Evolutionary conservation across 2,329 filamentous ascomycete species (phyloP).

Genomic region (Ophiostoma sp.): DNA sequence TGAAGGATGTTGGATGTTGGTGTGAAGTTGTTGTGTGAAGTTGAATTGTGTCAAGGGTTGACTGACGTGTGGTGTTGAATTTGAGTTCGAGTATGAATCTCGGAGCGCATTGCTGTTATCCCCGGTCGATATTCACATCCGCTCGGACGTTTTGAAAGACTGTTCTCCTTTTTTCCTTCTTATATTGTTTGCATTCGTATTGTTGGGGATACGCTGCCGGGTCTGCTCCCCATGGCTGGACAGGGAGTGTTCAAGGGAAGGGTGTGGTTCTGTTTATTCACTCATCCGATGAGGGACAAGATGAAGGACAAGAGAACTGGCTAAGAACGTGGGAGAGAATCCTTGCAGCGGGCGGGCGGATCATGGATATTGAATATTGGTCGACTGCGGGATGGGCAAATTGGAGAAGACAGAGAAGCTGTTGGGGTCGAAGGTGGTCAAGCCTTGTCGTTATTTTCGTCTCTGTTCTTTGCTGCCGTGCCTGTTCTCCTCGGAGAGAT

Average conservation of each 20-base stretch:
- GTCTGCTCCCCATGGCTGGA: constrained; percentile 13
- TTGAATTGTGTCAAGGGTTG: neutral
- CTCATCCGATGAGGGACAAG: neutral
- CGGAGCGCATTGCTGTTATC: neutral
- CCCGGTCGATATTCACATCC: neutral
- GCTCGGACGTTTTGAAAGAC: neutral
- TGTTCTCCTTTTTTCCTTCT: neutral
- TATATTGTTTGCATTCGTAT: neutral
- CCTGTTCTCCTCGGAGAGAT: neutral
- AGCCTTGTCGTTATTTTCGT: neutral
- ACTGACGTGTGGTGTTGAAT: neutral
- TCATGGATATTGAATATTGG: neutral
- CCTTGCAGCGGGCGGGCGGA: neutral
- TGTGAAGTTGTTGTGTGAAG: neutral
- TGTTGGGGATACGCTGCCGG: neutral
- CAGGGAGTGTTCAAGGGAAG: neutral
- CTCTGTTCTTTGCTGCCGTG: neutral
- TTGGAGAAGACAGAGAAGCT: neutral
- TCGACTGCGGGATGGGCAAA: neutral
- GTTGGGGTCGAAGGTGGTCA: neutral
- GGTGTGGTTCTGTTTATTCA: neutral
- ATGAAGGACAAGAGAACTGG: neutral
- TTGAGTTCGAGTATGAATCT: neutral
- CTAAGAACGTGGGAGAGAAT: neutral
- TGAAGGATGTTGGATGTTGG: neutral